Evolutionary conservation across 208 protist species (phyloP).

Genomic region (Endotrypanum monterogeii): DNA sequence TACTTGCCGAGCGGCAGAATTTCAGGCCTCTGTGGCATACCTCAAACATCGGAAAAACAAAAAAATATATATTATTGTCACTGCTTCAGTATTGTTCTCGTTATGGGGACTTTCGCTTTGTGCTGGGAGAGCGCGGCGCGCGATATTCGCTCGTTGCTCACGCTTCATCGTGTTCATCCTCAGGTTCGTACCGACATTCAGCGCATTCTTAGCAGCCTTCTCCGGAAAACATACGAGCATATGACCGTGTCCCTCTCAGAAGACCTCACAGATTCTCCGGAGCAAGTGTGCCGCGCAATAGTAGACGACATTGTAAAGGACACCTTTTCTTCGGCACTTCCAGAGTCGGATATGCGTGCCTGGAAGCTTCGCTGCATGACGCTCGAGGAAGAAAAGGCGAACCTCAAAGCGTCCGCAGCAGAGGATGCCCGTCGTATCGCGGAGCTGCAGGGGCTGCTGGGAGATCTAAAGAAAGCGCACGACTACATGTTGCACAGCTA

Average conservation of each 20-base stretch:
- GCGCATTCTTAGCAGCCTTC: constrained; percentile 51
- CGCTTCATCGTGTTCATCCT: constrained; percentile 82
- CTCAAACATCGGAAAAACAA: too few relatives aligned
- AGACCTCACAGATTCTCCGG: constrained; percentile 42
- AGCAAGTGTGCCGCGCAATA: constrained; percentile 61
- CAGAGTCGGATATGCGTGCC: constrained; percentile 37
- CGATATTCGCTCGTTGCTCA: constrained; percentile 75
- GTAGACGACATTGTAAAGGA: constrained; percentile 46
- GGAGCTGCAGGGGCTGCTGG: constrained; percentile 33
- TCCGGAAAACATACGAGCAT: constrained; percentile 57
- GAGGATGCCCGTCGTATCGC: constrained; percentile 21
- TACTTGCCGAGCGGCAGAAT: neutral
- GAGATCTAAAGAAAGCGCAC: constrained; percentile 57
- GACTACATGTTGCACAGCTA: constrained; percentile 86
- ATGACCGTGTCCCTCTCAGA: constrained; percentile 32
- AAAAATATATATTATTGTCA: neutral
- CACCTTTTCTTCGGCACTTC: constrained; percentile 52
- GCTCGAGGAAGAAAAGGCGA: constrained; percentile 44
- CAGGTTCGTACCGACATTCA: constrained; percentile 76
- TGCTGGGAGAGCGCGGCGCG: constrained; percentile 64
- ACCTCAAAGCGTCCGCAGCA: constrained; percentile 26
- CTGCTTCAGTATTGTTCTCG: neutral
- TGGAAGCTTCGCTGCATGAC: constrained; percentile 33
- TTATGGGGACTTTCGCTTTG: constrained; percentile 67
- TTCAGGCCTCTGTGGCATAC: neutral